Percentiles rank a stretch among this genome's conserved stretches.
These are phyloP conservation scores for Serendipita sp. DNA, from an alignment of 768 basidiomycete genomes.

Conservation along the genomic window DNA sequence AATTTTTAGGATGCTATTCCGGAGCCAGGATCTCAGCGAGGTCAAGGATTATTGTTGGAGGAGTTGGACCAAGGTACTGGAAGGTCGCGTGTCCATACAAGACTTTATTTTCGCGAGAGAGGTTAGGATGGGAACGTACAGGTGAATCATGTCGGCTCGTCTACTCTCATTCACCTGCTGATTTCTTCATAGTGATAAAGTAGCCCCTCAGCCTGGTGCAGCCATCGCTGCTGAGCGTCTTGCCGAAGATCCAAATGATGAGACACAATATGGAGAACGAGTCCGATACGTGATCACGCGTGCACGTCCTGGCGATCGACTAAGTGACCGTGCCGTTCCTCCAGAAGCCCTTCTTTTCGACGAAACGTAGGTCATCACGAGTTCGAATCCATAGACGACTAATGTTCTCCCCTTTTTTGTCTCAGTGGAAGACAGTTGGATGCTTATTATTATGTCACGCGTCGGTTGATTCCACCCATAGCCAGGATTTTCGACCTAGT, in stretches of 20 bases:
- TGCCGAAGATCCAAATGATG: conserved; percentile 58
- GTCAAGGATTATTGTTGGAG: conserved; percentile 77
- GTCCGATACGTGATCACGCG: conserved; percentile 77
- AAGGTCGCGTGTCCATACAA: conserved; percentile 66
- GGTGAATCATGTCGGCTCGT: conserved; percentile 27
- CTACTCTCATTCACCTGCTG: neutral
- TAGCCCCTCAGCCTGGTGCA: conserved; percentile 81
- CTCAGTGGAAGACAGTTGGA: conserved; percentile 61
- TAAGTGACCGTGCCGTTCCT: conserved; percentile 61
- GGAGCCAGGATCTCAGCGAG: conserved; percentile 72
- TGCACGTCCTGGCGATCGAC: conserved; percentile 39
- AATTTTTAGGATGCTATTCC: conserved; percentile 61
- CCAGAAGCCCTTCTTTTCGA: conserved; percentile 48
- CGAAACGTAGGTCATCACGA: conserved; percentile 32
- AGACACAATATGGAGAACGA: conserved; percentile 85
- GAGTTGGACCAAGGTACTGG: conserved; percentile 72
- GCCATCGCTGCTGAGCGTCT: conserved; percentile 66
- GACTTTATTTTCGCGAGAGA: conserved; percentile 94
- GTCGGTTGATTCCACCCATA: conserved; percentile 76
- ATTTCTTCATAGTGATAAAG: conserved; percentile 44
- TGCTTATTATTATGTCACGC: conserved; percentile 72
- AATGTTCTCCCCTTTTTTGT: neutral
- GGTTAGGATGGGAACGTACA: conserved; percentile 85
- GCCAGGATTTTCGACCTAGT: conserved; percentile 83
- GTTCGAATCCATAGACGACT: neutral